Conservation (phyloP, 2,329 filamentous ascomycete species). For the Talaromyces sp. region DNA sequence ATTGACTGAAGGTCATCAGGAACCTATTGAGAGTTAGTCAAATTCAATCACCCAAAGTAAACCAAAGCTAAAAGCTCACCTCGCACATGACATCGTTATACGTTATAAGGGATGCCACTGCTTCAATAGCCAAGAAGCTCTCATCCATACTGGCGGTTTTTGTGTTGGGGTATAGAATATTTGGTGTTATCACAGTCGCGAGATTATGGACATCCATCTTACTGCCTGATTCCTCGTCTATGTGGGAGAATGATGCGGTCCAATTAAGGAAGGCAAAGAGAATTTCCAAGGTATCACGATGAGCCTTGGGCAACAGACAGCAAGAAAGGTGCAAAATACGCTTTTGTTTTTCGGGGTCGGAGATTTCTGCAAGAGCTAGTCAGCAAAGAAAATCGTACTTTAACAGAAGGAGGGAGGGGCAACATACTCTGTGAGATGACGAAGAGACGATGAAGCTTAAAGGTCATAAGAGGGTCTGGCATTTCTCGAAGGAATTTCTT, state of each 20-base stretch:
- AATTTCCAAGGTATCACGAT: conserved; percentile 91
- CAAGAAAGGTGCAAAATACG: conserved; percentile 85
- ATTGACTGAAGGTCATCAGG: conserved; percentile 86
- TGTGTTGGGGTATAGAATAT: conserved; percentile 73
- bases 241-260: conserved; percentile 93
- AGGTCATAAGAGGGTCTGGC: conserved; percentile 88
- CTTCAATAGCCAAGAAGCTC: conserved; percentile 88
- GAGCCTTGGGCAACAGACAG: conserved; percentile 85
- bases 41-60: conserved; percentile 72
- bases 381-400: conserved; percentile 11
- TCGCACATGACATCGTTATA: conserved; percentile 96
- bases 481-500: conserved; percentile 95
- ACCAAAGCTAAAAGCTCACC: conserved; percentile 54
- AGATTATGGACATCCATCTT: conserved; percentile 99
- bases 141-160: conserved; percentile 73
- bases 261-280: conserved; percentile 95
- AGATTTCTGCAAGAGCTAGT: conserved; percentile 53
- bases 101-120: conserved; percentile 83
- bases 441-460: conserved; percentile 89
- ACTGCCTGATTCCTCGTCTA: conserved; percentile 93
- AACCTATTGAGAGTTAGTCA: conserved; percentile 54
- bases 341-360: conserved; percentile 73
- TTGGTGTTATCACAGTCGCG: conserved; percentile 94
- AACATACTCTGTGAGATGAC: conserved; percentile 73
- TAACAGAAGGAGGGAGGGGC: not conserved